Conservation (phyloP, 148 eudicot species). For the Amaranthus cruentus region DNA sequence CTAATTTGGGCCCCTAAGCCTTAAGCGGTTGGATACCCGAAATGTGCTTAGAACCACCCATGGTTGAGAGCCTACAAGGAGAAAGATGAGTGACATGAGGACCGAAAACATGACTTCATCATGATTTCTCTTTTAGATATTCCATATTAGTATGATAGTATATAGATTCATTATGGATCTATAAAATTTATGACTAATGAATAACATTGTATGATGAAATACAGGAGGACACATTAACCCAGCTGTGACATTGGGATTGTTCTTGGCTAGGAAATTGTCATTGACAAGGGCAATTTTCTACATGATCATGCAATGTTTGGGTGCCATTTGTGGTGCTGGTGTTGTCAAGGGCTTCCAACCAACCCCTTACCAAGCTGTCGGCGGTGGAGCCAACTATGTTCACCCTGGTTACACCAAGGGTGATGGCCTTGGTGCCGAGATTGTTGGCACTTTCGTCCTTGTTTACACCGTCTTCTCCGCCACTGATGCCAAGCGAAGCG, state of each 20-base stretch:
- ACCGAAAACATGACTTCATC: no score
- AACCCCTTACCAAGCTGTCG: slow-evolving; percentile 27
- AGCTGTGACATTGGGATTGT: slow-evolving; percentile 62
- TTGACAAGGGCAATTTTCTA: slow-evolving; percentile 58
- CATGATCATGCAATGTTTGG: slow-evolving; percentile 60
- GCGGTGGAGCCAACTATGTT: slow-evolving; percentile 61
- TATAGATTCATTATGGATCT: not conserved
- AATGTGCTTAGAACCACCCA: no score
- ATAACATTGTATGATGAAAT: not conserved
- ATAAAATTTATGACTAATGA: not conserved
- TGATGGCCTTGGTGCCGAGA: slow-evolving; percentile 64
- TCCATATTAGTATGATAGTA: no score
- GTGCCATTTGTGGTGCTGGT: slow-evolving; percentile 74
- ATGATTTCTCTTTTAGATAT: no score
- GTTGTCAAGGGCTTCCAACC: slow-evolving; percentile 62
- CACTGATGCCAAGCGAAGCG: slow-evolving; percentile 70
- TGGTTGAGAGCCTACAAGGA: no score
- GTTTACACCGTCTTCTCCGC: slow-evolving; percentile 74
- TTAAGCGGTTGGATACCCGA: no score
- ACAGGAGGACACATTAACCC: slow-evolving; percentile 72
- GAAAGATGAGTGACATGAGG: no score
- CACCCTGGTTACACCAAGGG: slow-evolving; percentile 66
- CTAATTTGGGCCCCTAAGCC: no score
- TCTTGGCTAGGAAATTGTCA: slow-evolving; percentile 60
- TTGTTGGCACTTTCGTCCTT: slow-evolving; percentile 64